Evolutionary conservation across 345 rosid species (phyloP).

Genomic region (Geranium brycei): DNA sequence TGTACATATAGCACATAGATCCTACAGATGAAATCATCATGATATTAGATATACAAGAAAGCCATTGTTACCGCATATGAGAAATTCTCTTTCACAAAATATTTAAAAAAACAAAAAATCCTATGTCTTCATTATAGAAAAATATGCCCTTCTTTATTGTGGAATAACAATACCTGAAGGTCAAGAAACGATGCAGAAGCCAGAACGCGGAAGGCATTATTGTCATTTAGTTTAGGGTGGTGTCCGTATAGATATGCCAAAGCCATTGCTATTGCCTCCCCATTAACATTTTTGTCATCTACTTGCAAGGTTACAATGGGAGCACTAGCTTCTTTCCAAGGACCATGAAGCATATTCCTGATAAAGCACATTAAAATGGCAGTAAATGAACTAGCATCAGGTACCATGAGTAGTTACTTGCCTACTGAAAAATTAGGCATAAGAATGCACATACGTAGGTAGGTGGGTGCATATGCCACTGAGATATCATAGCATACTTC

Average conservation of each 20-base stretch:
- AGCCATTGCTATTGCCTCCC: constrained; percentile 68
- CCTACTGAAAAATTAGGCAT: neutral
- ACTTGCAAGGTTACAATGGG: constrained; percentile 60
- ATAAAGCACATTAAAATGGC: neutral
- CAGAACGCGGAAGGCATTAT: constrained; percentile 76
- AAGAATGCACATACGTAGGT: neutral
- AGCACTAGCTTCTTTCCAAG: constrained; percentile 90
- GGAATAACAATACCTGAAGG: constrained; percentile 51
- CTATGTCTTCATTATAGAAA: neutral
- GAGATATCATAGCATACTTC: neutral
- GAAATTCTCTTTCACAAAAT: neutral
- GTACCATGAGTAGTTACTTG: neutral
- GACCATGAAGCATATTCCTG: constrained; percentile 93
- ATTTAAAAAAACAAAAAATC: neutral
- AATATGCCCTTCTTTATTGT: neutral
- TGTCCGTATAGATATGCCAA: constrained; percentile 84
- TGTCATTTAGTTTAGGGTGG: constrained; percentile 77
- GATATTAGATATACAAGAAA: neutral
- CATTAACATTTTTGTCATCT: constrained; percentile 85
- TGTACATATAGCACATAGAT: constrained; percentile 89
- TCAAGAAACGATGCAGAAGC: constrained; percentile 98
- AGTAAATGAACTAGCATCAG: constrained; percentile 2
- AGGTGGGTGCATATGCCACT: neutral
- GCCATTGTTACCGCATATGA: neutral
- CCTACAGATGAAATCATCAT: constrained; percentile 31